Evolutionary conservation across 352 stramenopile genomes (phyloP).

Genomic region (Phytophthora sansomeana): DNA sequence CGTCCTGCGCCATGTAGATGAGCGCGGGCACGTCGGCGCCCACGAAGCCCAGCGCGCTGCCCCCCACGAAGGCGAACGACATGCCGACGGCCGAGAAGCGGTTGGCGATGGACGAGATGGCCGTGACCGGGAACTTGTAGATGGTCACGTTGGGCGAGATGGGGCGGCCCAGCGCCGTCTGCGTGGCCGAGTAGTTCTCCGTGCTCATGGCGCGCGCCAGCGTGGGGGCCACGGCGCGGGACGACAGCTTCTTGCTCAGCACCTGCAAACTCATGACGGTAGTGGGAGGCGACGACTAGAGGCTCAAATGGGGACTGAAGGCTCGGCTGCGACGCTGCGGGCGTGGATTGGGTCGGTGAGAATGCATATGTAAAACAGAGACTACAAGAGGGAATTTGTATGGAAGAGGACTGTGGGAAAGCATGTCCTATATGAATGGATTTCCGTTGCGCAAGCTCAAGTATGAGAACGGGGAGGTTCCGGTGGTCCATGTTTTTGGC

Average conservation of each 20-base stretch:
- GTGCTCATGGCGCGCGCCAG: slow-evolving; percentile 45
- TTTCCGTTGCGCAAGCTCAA: slow-evolving; percentile 6
- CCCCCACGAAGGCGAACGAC: slow-evolving; percentile 77
- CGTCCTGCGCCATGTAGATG: slow-evolving; percentile 80
- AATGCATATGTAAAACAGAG: slow-evolving; percentile 16
- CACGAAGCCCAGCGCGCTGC: slow-evolving; percentile 76
- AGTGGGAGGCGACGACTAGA: neutral
- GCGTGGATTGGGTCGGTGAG: slow-evolving; percentile 9
- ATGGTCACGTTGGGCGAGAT: slow-evolving; percentile 97
- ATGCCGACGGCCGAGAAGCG: slow-evolving; percentile 92
- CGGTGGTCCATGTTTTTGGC: slow-evolving; percentile 20
- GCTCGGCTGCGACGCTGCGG: slow-evolving; percentile 1
- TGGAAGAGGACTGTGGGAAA: neutral
- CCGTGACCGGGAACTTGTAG: slow-evolving; percentile 95
- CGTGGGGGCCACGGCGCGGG: slow-evolving; percentile 26
- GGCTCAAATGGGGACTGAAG: slow-evolving; percentile 28
- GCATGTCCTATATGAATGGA: slow-evolving; percentile 9
- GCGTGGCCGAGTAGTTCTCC: slow-evolving; percentile 82
- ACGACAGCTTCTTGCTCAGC: slow-evolving; percentile 40
- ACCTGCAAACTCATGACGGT: slow-evolving; percentile 45
- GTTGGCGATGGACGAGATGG: slow-evolving; percentile 95
- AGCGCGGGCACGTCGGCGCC: slow-evolving; percentile 80
- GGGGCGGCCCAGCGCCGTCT: slow-evolving; percentile 89
- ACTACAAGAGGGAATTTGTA: neutral
- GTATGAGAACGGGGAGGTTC: slow-evolving; percentile 9